Conservation (phyloP, 1,284 basidiomycete species). For the Pseudozyma sp. region DNA sequence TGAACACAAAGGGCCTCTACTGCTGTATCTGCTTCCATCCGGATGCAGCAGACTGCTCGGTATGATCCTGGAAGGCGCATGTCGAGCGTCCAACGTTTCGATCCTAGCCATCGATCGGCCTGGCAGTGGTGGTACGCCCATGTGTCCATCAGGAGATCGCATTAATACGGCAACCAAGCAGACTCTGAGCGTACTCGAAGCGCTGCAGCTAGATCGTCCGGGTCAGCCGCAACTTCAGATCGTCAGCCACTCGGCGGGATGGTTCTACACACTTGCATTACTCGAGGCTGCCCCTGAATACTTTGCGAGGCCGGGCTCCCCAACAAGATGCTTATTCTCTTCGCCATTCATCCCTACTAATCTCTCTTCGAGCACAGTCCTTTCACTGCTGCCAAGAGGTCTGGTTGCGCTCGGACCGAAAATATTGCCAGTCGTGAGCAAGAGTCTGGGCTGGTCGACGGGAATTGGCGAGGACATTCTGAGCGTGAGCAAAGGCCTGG, state of each 20-base stretch:
- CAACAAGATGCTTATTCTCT: slow-evolving; percentile 17
- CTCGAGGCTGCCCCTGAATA: slow-evolving; percentile 19
- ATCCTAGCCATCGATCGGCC: slow-evolving; percentile 28
- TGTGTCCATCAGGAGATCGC: slow-evolving; percentile 11
- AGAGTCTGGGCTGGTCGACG: slow-evolving; percentile 16
- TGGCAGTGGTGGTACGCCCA: slow-evolving; percentile 20
- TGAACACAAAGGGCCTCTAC: slow-evolving; percentile 13
- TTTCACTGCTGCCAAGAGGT: slow-evolving; percentile 19
- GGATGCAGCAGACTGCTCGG: slow-evolving; percentile 18
- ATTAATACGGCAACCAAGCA: slow-evolving; percentile 13
- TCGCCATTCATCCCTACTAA: slow-evolving; percentile 22
- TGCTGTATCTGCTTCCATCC: slow-evolving; percentile 24
- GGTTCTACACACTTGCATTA: slow-evolving; percentile 20
- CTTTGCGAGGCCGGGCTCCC: slow-evolving; percentile 12
- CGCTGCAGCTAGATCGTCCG: slow-evolving; percentile 13
- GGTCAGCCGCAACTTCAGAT: slow-evolving; percentile 8
- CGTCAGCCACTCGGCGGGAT: slow-evolving; percentile 24
- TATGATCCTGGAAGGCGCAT: slow-evolving; percentile 15
- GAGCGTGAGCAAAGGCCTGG: slow-evolving; percentile 18
- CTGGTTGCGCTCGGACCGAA: slow-evolving; percentile 20
- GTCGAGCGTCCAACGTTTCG: slow-evolving; percentile 13
- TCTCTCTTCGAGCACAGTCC: slow-evolving; percentile 14
- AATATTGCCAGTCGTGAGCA: slow-evolving; percentile 12
- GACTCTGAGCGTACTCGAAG: slow-evolving; percentile 21
- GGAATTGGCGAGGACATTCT: slow-evolving; percentile 18